These are phyloP conservation scores for Trifolium pratense DNA, from an alignment of 306 rosid genomes.

Conservation along the genomic window DNA sequence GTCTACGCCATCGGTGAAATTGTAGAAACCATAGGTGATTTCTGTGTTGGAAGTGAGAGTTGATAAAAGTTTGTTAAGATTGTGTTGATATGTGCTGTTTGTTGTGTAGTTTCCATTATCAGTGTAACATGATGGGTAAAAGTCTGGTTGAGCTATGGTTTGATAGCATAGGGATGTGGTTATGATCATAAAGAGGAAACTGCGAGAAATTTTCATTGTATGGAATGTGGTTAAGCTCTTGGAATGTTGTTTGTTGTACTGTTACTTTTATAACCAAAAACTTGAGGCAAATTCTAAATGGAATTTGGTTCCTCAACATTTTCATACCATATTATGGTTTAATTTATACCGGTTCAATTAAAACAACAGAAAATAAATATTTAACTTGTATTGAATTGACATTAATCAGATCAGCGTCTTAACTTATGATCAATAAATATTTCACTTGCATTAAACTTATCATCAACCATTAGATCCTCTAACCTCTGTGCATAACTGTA, in stretches of 20 bases:
- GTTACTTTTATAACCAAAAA: no score
- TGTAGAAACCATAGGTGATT: slow-evolving; percentile 43
- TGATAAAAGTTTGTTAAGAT: slow-evolving; percentile 49
- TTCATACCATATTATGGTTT: no score
- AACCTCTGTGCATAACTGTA: no score
- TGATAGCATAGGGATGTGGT: not conserved
- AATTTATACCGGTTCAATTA: no score
- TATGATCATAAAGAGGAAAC: not conserved
- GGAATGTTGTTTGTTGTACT: not conserved
- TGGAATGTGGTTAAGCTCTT: not conserved
- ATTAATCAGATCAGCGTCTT: no score
- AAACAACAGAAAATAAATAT: no score
- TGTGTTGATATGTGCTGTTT: slow-evolving; percentile 44
- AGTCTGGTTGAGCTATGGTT: not conserved
- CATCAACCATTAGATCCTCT: no score
- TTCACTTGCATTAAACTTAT: no score
- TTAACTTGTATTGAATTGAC: no score
- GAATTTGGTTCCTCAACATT: not conserved
- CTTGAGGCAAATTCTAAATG: no score
- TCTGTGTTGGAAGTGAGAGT: slow-evolving; percentile 33
- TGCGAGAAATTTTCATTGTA: not conserved
- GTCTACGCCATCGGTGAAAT: slow-evolving; percentile 35
- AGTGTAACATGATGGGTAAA: not conserved
- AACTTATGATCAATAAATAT: no score
- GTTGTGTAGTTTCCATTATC: slow-evolving; percentile 42